phyloP scores from a whole-genome alignment of 306 rosid genomes.

The Gynostemma pentaphyllum region DNA sequence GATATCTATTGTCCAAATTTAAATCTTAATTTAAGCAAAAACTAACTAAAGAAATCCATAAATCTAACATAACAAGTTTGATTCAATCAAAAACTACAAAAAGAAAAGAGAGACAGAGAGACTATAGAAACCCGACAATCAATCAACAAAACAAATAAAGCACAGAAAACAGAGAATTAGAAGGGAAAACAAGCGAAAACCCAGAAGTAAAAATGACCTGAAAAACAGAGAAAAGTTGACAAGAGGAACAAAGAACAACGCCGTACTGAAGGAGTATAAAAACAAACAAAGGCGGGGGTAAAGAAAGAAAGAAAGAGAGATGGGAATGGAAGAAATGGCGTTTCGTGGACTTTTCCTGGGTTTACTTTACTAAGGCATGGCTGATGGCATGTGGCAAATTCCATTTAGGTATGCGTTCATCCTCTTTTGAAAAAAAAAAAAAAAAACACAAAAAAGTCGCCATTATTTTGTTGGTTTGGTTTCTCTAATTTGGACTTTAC shows the following conservation, averaged over 20 bases:
- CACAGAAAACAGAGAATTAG: background rate
- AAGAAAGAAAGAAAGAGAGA: background rate
- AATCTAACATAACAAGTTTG: too few relatives aligned
- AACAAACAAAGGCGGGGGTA: background rate
- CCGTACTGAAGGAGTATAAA: background rate
- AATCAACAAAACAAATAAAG: background rate
- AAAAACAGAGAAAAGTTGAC: background rate
- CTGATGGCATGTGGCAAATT: constrained; percentile 5
- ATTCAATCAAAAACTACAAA: too few relatives aligned
- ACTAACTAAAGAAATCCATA: background rate
- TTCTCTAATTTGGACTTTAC: background rate
- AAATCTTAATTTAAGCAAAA: background rate
- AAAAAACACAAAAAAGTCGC: background rate
- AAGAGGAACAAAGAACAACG: background rate
- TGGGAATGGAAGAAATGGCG: background rate
- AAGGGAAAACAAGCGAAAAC: background rate
- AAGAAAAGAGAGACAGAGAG: too few relatives aligned
- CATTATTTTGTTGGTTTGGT: background rate
- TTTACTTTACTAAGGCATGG: too few relatives aligned
- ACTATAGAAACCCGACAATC: background rate
- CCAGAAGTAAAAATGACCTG: constrained; percentile 32
- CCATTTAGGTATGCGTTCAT: background rate
- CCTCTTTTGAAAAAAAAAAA: too few relatives aligned
- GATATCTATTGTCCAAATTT: background rate
- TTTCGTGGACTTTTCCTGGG: background rate